Percentiles rank a stretch among this genome's conserved stretches.
Conservation (phyloP, 129 eudicot species). For the Helichrysum umbraculigerum region DNA sequence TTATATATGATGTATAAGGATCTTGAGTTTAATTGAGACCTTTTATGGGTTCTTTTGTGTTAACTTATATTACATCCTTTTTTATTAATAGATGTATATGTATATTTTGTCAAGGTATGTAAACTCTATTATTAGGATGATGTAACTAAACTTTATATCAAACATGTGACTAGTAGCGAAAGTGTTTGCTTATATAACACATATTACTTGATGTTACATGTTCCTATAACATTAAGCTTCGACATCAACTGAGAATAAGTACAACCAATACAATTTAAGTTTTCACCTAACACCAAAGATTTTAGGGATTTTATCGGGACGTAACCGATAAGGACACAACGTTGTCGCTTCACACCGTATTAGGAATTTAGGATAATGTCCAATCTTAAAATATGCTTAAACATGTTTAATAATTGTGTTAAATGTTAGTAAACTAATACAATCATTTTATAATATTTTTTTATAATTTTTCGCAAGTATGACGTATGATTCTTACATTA, state of each 20-base stretch:
- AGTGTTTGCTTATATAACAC: constrained; percentile 1
- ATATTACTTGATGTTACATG: constrained; percentile 13
- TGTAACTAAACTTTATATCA: too few relatives aligned
- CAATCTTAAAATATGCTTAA: constrained; percentile 16
- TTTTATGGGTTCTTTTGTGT: neutral
- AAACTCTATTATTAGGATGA: too few relatives aligned
- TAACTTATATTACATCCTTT: neutral
- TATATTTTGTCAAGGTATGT: neutral
- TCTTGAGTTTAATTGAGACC: neutral
- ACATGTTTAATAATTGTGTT: constrained; percentile 3
- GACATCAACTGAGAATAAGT: constrained; percentile 19
- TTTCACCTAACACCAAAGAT: constrained; percentile 22
- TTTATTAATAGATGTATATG: neutral
- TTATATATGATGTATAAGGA: too few relatives aligned
- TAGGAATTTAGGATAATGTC: neutral
- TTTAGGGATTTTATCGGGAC: neutral
- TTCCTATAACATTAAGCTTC: neutral
- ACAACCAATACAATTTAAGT: constrained; percentile 9
- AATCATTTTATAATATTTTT: too few relatives aligned
- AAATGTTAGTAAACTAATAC: neutral
- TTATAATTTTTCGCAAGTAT: neutral
- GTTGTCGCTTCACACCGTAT: constrained; percentile 2
- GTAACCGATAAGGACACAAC: constrained; percentile 13
- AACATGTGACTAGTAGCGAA: too few relatives aligned
- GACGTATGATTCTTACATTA: neutral